A percentile compares a stretch with the other conserved stretches of the same genome.
phyloP scores from a whole-genome alignment of 116 monocot species.

The Phalaenopsis hybrid region DNA sequence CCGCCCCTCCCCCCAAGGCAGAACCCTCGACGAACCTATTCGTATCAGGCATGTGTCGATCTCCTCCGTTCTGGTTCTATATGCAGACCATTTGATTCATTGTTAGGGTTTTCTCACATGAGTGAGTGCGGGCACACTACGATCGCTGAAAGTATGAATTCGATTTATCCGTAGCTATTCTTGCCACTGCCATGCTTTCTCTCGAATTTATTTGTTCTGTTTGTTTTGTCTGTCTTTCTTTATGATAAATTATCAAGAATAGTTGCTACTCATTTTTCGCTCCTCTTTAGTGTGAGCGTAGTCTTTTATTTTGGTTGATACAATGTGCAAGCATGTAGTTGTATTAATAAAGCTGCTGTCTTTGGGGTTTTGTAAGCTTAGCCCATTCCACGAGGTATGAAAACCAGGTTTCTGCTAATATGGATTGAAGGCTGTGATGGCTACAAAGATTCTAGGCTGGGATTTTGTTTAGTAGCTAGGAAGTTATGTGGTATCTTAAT shows the following conservation, averaged over 20 bases:
- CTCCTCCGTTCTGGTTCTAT: neutral
- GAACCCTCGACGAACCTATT: slow-evolving; percentile 24
- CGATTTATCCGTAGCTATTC: neutral
- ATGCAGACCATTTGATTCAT: neutral
- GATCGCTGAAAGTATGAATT: neutral
- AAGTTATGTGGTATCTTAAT: too few species aligned
- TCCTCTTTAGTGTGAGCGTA: neutral
- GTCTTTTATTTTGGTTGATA: neutral
- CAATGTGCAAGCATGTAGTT: neutral
- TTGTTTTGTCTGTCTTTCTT: neutral
- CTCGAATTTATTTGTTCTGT: neutral
- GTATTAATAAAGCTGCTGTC: neutral
- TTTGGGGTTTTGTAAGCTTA: neutral
- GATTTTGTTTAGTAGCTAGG: too few species aligned
- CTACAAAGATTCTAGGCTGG: too few species aligned
- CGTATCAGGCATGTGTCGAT: slow-evolving; percentile 16
- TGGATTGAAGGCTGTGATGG: too few species aligned
- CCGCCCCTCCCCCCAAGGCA: slow-evolving; percentile 6
- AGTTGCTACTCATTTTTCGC: neutral
- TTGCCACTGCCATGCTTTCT: neutral
- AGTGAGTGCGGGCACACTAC: neutral
- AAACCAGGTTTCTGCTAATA: too few species aligned
- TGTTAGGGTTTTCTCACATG: neutral
- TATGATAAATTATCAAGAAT: neutral
- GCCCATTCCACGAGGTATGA: too few species aligned